Base-by-base conservation (phyloP, 305 asterid genomes). In the Solanum chacoense region DNA sequence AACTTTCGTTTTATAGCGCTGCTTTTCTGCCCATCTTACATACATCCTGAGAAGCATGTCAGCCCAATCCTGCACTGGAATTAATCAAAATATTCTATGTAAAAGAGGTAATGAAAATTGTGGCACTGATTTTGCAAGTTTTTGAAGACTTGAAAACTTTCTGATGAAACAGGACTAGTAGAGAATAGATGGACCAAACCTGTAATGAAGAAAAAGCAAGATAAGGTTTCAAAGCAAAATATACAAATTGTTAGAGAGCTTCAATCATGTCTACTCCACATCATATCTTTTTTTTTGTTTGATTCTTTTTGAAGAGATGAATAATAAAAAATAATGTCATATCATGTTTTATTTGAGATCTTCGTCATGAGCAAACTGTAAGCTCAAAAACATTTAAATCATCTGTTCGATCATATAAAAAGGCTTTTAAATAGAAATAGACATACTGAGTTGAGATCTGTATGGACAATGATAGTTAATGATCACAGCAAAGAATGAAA, bases 21-120 rank as follows among this genome's bases (percentile, higher is more conserved):
- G 99, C 94, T 97, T 96, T 91, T 96, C 99, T 26, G 91, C 98
- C 99, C 99, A 97, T 93, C 99, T 95, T 88, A 93, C 88, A 34
- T 96, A 97, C 99, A 97, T 96, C 93, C 99, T 95, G 88, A 97
- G 98, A 93, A 97, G 99, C 99, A 97, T 97, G 90, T 96, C 98
- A 89, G 99, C 99, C 99, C 99, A 97, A 91, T 97, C 99, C 99
- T 97, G 98, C 95, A 95, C 98, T 95, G 98, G 94, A 91, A 87
- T 93, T 91, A 91, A 95, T 95, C 96, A 95, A 94, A 88, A 72
- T 92, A 90, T 91, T 94, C 94, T 93, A 94, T 92, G 91, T 88
- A 93, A 90, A 89, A 34, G 71, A 59, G 76, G 74, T 22, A 84
- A 31, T 11, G 50, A 84, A 55, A 55, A 84, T n/a, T 84, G 87